Evolutionary conservation across 2,329 filamentous ascomycete species (phyloP).

Genomic region (Blastomyces gilchristii): DNA sequence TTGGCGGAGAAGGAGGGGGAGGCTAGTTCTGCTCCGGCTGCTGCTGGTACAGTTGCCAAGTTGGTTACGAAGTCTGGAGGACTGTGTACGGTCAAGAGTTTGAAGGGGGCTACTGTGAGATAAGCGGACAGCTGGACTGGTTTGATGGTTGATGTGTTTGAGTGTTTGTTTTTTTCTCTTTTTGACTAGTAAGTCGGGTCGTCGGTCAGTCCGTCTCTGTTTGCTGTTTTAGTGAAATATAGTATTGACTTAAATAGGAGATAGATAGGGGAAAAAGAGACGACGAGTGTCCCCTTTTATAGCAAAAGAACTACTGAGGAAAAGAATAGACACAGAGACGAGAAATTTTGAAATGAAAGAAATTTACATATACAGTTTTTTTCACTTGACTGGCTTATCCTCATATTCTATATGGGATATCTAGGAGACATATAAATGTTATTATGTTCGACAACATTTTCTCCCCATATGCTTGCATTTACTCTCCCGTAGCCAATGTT

Average conservation of each 20-base stretch:
- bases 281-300: background rate
- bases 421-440: background rate
- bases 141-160: background rate
- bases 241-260: background rate
- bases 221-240: background rate
- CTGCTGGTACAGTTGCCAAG: constrained; percentile 46
- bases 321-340: background rate
- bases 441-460: background rate
- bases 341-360: background rate
- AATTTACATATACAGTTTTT: background rate
- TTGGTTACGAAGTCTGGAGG: constrained; percentile 69
- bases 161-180: no score
- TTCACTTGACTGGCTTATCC: background rate
- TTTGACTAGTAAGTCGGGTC: background rate
- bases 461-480: background rate
- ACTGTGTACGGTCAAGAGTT: constrained; percentile 68
- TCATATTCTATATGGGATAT: background rate
- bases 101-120: constrained; percentile 73
- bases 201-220: no score
- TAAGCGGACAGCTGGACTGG: constrained; percentile 35
- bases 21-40: constrained; percentile 37
- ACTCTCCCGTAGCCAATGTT: background rate
- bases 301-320: background rate
- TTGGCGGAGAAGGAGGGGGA: constrained; percentile 51
- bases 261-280: background rate